Conservation (phyloP, 2,329 filamentous ascomycete species). For the Coniochaeta prunicola region DNA sequence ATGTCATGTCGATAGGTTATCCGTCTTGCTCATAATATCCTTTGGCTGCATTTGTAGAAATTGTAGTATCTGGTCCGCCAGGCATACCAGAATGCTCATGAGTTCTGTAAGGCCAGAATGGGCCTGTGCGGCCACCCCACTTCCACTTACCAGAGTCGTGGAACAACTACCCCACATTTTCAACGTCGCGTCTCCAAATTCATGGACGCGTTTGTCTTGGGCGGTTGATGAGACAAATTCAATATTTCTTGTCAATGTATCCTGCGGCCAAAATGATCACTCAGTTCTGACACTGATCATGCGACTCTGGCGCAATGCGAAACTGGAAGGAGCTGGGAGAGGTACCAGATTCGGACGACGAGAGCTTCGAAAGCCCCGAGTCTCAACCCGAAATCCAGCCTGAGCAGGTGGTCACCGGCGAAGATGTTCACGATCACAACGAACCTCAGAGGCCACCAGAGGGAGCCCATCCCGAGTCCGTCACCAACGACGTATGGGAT, state of each 20-base stretch:
- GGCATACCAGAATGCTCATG: background rate
- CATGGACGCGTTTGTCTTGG: background rate
- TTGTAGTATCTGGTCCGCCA: background rate
- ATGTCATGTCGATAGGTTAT: background rate
- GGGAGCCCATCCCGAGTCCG: background rate
- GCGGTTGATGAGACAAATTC: background rate
- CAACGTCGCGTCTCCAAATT: background rate
- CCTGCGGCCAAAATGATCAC: background rate
- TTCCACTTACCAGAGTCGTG: background rate
- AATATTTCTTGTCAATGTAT: background rate
- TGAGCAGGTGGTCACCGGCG: background rate
- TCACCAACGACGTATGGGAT: slow-evolving; percentile 3
- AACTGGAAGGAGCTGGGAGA: slow-evolving; percentile 44
- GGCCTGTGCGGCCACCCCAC: background rate
- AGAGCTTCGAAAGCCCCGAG: slow-evolving; percentile 29
- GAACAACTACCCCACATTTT: background rate
- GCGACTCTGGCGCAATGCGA: slow-evolving; percentile 24
- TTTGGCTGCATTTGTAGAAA: background rate
- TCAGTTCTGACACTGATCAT: background rate
- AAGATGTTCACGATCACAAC: slow-evolving; percentile 11
- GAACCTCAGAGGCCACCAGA: background rate
- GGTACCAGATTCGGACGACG: slow-evolving; percentile 44
- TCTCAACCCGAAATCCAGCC: slow-evolving; percentile 13
- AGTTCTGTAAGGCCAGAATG: background rate
- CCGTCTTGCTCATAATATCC: background rate